Base-by-base conservation (phyloP, 768 basidiomycete genomes). In the Russula griseocarnosa region DNA sequence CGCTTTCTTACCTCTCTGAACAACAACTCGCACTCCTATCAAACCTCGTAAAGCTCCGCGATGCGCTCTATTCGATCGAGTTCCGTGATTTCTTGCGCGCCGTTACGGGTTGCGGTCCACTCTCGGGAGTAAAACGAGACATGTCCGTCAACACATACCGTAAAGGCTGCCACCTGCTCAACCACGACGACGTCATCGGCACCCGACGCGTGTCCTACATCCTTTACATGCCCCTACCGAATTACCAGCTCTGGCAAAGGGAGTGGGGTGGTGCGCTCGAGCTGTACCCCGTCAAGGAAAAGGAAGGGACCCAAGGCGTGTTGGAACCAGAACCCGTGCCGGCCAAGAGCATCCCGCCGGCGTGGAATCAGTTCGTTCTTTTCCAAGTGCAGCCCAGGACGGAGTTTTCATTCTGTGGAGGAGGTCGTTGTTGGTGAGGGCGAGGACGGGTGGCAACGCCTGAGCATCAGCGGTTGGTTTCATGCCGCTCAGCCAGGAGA, bases 151-250 rank as follows among this genome's bases (percentile, higher is more conserved):
- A 93, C 71, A 86, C 90, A 9, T 98, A 98, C 76, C 88, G 86
- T 22, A 84, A 87, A 66, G 92, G 94, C 51, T 97, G 88, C 73
- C 94, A 98, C 76, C 83, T 98, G 11, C 86, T 98, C 71, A 92
- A 96, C 75, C 96, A 98, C 79, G 96, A 98, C 85, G 96, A 98
- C 74, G 95, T 96, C 28, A 98, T 98, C 72, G 94, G 94, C 65
- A 84, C 93, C 9, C 88, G 96, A 28, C 85, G 93, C 47, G 90
- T 98, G 58, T 95, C 92, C 1, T 98, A 96, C 78, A 96, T 98
- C 76, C 86, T 98, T 55, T 98, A 98, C 77, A 90, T 98, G 82
- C 95, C 95, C 22, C 81, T 88, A 67, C 87, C 88, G 30, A 76
- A 80, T 73, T 82, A 82, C 70, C 79, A 85, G 64, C 79, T 84